Evolutionary conservation across 176 grass and related monocot species (phyloP).

Genomic region (Avena insularis): DNA sequence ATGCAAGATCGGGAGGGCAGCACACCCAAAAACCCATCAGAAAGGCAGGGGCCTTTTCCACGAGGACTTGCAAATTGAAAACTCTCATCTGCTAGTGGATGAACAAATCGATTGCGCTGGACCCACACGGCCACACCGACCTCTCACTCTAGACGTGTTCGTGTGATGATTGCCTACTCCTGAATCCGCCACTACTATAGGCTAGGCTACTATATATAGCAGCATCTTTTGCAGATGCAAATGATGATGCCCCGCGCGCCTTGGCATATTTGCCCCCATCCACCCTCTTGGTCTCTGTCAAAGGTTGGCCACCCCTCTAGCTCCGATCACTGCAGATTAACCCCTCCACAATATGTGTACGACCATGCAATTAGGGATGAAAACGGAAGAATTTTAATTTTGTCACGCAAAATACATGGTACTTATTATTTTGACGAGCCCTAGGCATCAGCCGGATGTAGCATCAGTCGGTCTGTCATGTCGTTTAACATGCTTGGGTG

Average conservation of each 20-base stretch:
- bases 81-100: conserved; percentile 41
- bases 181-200: conserved; percentile 45
- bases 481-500: too few relatives aligned
- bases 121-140: not conserved
- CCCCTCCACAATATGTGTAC: not conserved
- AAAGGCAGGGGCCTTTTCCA: conserved; percentile 60
- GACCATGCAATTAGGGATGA: too few relatives aligned
- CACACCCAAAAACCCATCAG: conserved; percentile 49
- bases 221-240: conserved; percentile 38
- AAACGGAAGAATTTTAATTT: too few relatives aligned
- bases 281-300: not conserved
- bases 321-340: not conserved
- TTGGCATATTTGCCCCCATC: conserved; percentile 15
- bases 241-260: conserved; percentile 32
- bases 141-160: conserved; percentile 9
- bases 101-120: conserved; percentile 48
- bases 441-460: too few relatives aligned
- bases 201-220: conserved; percentile 16
- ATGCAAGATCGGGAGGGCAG: conserved; percentile 35
- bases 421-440: too few relatives aligned
- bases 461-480: too few relatives aligned
- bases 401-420: too few relatives aligned
- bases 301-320: not conserved
- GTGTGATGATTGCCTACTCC: conserved; percentile 54
- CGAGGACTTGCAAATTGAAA: conserved; percentile 3